Conservation (phyloP, 1,284 basidiomycete genomes). For the Boletellus dicymbophilus region DNA sequence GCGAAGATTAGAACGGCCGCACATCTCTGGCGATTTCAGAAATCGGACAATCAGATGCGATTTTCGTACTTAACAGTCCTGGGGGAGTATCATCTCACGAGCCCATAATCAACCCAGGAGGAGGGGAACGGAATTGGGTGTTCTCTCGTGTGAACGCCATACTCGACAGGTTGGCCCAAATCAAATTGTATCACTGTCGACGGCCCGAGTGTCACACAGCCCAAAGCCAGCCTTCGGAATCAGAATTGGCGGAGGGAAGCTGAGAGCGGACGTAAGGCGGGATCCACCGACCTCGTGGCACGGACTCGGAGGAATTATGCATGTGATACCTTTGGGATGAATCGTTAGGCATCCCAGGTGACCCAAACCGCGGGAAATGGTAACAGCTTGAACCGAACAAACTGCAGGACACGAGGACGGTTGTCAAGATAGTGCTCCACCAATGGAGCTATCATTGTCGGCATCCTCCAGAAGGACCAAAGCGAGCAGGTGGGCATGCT, state of each 20-base stretch:
- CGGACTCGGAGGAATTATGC: constrained; percentile 1
- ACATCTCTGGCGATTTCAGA: constrained; percentile 4
- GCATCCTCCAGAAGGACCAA: no score
- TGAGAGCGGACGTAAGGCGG: constrained; percentile 5
- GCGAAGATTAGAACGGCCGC: constrained; percentile 24
- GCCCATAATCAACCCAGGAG: neutral
- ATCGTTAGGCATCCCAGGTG: neutral
- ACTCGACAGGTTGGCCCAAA: no score
- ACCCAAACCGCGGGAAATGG: constrained; percentile 5
- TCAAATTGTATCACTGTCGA: no score
- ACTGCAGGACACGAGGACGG: constrained; percentile 10
- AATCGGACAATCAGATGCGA: constrained; percentile 2
- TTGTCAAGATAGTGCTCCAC: constrained; percentile 7
- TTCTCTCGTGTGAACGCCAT: neutral
- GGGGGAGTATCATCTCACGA: neutral
- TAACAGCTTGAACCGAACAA: constrained; percentile 5
- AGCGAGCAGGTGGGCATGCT: no score
- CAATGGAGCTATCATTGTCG: constrained; percentile 9
- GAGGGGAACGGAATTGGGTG: neutral
- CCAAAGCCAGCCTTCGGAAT: neutral
- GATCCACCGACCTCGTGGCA: constrained; percentile 7
- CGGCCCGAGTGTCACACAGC: no score
- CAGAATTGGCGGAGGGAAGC: constrained; percentile 1
- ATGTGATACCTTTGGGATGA: constrained; percentile 4
- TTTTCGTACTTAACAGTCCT: neutral